Conservation (phyloP, 495 filamentous ascomycete species). For the Saxispiralis lemnorum region DNA sequence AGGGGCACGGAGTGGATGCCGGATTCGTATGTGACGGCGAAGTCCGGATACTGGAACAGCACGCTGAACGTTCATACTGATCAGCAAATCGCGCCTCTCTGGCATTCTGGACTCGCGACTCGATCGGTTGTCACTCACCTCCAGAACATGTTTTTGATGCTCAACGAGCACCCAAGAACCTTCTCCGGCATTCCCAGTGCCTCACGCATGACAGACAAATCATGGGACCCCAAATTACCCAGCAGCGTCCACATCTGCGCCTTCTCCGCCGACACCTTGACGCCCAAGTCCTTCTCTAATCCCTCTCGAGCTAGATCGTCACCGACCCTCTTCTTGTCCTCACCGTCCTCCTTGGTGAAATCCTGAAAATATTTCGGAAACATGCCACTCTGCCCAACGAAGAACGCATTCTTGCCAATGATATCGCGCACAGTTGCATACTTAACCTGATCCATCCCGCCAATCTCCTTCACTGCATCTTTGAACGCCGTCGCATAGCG, state of each 20-base stretch:
- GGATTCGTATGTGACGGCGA: slow-evolving; percentile 37
- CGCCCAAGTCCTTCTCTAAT: slow-evolving; percentile 14
- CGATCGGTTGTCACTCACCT: background rate
- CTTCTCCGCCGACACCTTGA: slow-evolving; percentile 18
- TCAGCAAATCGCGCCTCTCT: background rate
- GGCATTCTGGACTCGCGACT: too few relatives aligned
- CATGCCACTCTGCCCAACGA: slow-evolving; percentile 33
- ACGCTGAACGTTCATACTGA: slow-evolving; percentile 3
- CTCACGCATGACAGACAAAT: slow-evolving; percentile 39
- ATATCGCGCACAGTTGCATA: slow-evolving; percentile 40
- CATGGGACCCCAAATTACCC: slow-evolving; percentile 35
- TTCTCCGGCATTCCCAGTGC: slow-evolving; percentile 29
- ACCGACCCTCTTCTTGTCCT: slow-evolving; percentile 14
- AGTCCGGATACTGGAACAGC: slow-evolving; percentile 21
- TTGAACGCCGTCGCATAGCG: slow-evolving; percentile 36
- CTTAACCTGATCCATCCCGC: slow-evolving; percentile 27
- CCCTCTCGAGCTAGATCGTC: slow-evolving; percentile 22
- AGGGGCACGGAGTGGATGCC: slow-evolving; percentile 36
- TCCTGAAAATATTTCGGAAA: slow-evolving; percentile 26
- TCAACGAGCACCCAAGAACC: slow-evolving; percentile 24
- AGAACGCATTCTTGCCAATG: slow-evolving; percentile 30
- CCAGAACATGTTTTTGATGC: slow-evolving; percentile 9
- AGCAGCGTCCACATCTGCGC: slow-evolving; percentile 28
- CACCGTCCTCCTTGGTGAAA: slow-evolving; percentile 13
- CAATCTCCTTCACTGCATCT: slow-evolving; percentile 34